Conservation (phyloP, 306 rosid species). For the Quercus glauca region DNA sequence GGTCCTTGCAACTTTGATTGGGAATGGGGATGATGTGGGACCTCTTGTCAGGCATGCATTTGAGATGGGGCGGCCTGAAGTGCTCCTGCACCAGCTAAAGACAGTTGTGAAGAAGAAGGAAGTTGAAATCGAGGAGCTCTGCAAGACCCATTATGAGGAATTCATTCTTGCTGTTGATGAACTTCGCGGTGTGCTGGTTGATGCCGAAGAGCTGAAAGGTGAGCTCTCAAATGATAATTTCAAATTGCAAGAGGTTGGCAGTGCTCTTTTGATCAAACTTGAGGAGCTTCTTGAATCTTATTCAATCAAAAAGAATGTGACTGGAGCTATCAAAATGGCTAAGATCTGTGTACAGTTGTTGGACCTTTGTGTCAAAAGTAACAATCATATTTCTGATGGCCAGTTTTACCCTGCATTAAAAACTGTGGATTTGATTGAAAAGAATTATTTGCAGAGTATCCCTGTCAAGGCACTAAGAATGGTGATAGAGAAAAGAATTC, state of each 20-base stretch:
- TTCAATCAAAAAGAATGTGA: conserved; percentile 73
- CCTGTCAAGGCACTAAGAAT: conserved; percentile 66
- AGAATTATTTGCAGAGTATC: conserved; percentile 48
- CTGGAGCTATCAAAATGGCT: conserved; percentile 78
- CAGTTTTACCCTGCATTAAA: conserved; percentile 78
- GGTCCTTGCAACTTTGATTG: conserved; percentile 76
- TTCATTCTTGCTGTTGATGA: conserved; percentile 96
- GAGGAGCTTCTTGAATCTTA: conserved; percentile 91
- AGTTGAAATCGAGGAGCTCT: conserved; percentile 90
- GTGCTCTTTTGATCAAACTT: conserved; percentile 62
- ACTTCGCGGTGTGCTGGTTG: conserved; percentile 88
- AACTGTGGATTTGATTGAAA: conserved; percentile 80
- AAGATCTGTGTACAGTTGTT: conserved; percentile 65
- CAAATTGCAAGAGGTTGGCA: conserved; percentile 89
- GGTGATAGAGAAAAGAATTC: conserved; percentile 68
- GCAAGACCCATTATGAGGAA: conserved; percentile 97
- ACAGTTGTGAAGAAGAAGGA: conserved; percentile 79
- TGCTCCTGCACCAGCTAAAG: conserved; percentile 79
- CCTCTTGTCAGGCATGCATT: conserved; percentile 92
- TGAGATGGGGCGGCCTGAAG: conserved; percentile 81
- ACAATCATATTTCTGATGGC: conserved; percentile 64
- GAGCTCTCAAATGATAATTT: conserved; percentile 88
- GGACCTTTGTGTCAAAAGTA: conserved; percentile 91
- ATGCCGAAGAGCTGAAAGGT: conserved; percentile 91
- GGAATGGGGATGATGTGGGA: conserved; percentile 82